These are phyloP conservation scores for Agastache rugosa DNA, from an alignment of 257 asterid species.

Conservation along the genomic window DNA sequence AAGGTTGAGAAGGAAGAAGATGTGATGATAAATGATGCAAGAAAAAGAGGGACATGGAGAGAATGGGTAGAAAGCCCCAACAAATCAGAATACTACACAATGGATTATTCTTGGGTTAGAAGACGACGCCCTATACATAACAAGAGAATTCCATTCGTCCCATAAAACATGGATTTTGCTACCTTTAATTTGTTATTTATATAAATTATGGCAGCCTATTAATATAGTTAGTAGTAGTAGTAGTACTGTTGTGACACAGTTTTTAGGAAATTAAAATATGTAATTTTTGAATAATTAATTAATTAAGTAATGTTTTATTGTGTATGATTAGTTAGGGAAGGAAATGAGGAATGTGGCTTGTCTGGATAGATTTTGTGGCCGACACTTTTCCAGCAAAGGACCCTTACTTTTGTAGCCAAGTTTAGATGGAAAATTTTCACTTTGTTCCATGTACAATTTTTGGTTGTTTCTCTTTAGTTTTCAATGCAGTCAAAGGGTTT, in stretches of 20 bases:
- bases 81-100: constrained; percentile 57
- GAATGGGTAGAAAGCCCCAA: constrained; percentile 55
- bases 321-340: constrained; percentile 43
- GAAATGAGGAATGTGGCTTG: constrained; percentile 51
- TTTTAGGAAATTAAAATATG: not conserved
- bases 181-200: not conserved
- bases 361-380: constrained; percentile 55
- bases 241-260: not conserved
- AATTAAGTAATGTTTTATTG: not conserved
- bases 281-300: constrained; percentile 1
- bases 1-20: constrained; percentile 34
- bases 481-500: constrained; percentile 44
- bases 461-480: constrained; percentile 16
- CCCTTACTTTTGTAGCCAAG: constrained; percentile 48
- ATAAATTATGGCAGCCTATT: not conserved
- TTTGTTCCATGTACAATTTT: constrained; percentile 31
- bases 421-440: constrained; percentile 34
- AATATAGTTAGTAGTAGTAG: not conserved
- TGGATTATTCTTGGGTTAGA: constrained; percentile 76
- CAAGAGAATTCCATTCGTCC: constrained; percentile 57
- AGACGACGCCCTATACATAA: constrained; percentile 79
- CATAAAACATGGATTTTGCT: constrained; percentile 47
- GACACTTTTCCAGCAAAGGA: constrained; percentile 47
- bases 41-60: constrained; percentile 51
- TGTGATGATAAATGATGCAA: constrained; percentile 39